Conservation (phyloP, 2,329 filamentous ascomycete genomes). For the Pseudocercospora macadamiae region DNA sequence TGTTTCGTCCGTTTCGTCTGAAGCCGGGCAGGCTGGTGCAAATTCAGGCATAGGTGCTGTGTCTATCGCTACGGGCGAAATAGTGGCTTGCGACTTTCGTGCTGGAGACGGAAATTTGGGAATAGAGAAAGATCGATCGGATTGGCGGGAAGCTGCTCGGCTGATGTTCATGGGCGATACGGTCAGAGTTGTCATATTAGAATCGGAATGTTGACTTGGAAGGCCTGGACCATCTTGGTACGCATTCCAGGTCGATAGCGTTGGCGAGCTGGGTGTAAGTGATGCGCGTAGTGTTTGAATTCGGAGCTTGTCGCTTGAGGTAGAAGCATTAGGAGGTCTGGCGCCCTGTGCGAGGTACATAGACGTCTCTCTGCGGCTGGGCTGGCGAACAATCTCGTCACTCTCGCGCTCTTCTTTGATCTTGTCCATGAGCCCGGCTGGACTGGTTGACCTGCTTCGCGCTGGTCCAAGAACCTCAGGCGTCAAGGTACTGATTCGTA, state of each 20-base stretch:
- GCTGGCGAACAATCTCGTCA: slow-evolving; percentile 22
- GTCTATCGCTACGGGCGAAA: slow-evolving; percentile 18
- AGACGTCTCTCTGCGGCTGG: slow-evolving; percentile 7
- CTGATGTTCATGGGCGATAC: slow-evolving; percentile 7
- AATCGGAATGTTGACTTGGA: slow-evolving; percentile 21
- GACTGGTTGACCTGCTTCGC: slow-evolving; percentile 40
- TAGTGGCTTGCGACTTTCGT: slow-evolving; percentile 24
- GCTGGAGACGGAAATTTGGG: slow-evolving; percentile 40
- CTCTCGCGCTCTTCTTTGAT: slow-evolving; percentile 44
- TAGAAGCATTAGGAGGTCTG: slow-evolving; percentile 13
- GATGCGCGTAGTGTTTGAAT: slow-evolving; percentile 43
- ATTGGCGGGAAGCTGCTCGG: slow-evolving; percentile 15
- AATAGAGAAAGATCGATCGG: slow-evolving; percentile 37
- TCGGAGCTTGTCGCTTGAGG: slow-evolving; percentile 26
- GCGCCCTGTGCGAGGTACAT: slow-evolving; percentile 10
- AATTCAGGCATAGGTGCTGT: slow-evolving; percentile 32
- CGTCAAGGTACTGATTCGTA: slow-evolving; percentile 48
- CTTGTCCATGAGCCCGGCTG: slow-evolving; percentile 37
- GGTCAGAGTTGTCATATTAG: slow-evolving; percentile 12
- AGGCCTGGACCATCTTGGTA: slow-evolving; percentile 28
- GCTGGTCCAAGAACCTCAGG: slow-evolving; percentile 47
- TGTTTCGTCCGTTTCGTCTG: slow-evolving; percentile 17
- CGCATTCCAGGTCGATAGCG: slow-evolving; percentile 40
- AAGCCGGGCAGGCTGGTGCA: slow-evolving; percentile 14
- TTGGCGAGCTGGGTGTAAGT: slow-evolving; percentile 46